Base-by-base conservation (phyloP, 257 asterid species). In the Plantago ovata region DNA sequence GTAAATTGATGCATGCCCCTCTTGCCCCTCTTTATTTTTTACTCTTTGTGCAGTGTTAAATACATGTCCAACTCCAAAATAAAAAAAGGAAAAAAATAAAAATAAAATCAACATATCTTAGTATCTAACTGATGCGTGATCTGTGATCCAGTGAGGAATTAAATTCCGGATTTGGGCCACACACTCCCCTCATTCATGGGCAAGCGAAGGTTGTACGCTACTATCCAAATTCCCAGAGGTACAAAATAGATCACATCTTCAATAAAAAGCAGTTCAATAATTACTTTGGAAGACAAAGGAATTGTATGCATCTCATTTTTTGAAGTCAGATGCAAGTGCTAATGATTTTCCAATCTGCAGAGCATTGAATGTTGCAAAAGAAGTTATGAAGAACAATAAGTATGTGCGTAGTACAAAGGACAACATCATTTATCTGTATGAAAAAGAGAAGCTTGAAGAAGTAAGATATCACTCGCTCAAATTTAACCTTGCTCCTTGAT, bases 101-200 rank as follows among this genome's bases (percentile, higher is more conserved):
- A 28, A 28, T 2, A 28, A 50, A 20, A 51, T 21, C 69, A 61
- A 52, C 40, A 21, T 61, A 23, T 61, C 61, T n/a, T 64, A 53
- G 62, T 53, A 49, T 57, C 71, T 73, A 42, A 70, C 67, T 21
- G 65, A 28, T 48, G 41, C 54, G 48, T 43, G 38, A 66, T 23
- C 65, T 69, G 52, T 63, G 63, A 36, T 71, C 36, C 65, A 92
- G 97, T 38, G 98, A 92, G 87, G 96, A 88, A 65, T 85, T 77
- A 64, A 73, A 71, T 76, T 74, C 95, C 67, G 96, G 96, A 75
- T 92, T 85, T 77, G 96, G 98, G 63, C 79, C 96, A 52, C 87
- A 82, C 58, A 86, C 95, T 75, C 94, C 96, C 60, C 91, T 92
- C 64, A 68, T 84, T 67, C 84, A 77, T 12, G 98, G 98, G 69